Conservation (phyloP, 805 yeast genomes). For the Cyberlindnera mississippiensis region DNA sequence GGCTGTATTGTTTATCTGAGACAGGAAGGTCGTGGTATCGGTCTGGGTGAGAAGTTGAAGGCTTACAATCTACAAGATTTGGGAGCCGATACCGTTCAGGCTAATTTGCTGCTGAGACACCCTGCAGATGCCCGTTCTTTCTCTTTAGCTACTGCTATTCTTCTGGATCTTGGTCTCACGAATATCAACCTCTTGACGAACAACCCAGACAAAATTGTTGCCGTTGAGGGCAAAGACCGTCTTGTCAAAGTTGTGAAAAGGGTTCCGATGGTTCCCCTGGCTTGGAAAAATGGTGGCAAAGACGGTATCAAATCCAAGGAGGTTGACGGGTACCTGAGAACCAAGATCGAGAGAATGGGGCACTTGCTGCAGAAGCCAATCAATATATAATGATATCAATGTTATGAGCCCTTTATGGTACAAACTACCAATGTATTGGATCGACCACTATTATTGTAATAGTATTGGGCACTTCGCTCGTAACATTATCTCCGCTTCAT, state of each 20-base stretch:
- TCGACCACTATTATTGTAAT: too few relatives aligned
- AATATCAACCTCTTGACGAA: constrained; percentile 81
- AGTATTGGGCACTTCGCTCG: too few relatives aligned
- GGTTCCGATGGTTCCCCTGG: constrained; percentile 95
- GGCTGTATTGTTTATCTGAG: constrained; percentile 95
- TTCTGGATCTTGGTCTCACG: constrained; percentile 72
- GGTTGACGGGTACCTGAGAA: constrained; percentile 87
- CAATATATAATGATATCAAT: constrained; percentile 13
- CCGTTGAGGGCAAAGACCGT: constrained; percentile 85
- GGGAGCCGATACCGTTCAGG: constrained; percentile 98
- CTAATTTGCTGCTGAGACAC: constrained; percentile 85
- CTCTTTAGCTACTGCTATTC: constrained; percentile 88
- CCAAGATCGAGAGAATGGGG: constrained; percentile 97
- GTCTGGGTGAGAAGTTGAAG: constrained; percentile 94
- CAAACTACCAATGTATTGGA: too few relatives aligned
- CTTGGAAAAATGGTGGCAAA: constrained; percentile 57
- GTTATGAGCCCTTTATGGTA: too few relatives aligned
- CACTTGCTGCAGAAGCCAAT: constrained; percentile 63
- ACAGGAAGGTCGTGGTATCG: constrained; percentile 98
- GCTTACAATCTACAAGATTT: constrained; percentile 96
- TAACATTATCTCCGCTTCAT: too few relatives aligned
- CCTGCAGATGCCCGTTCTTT: constrained; percentile 98
- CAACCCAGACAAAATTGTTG: constrained; percentile 93
- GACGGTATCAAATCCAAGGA: constrained; percentile 77
- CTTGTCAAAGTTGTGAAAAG: constrained; percentile 77